Base-by-base conservation (phyloP, 768 basidiomycete genomes). In the Mycena galericulata region DNA sequence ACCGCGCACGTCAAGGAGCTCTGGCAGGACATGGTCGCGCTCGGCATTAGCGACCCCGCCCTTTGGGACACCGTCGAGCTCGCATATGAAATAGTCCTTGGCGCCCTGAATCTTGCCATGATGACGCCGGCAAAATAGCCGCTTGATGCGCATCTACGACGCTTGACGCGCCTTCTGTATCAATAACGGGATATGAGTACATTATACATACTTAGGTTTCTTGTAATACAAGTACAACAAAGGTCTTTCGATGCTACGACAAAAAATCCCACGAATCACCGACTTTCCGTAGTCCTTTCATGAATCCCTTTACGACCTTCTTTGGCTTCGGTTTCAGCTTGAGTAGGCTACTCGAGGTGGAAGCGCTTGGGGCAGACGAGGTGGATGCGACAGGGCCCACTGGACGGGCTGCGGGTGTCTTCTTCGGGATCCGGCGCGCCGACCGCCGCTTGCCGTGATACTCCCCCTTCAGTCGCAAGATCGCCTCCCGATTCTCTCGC, bases 21-120 rank as follows among this genome's bases (percentile, higher is more conserved):
- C 24, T 96, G 93, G 93, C 88, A 90, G 71, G 92, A 94, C 75
- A 88, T 89, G 74, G 90, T 89, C 56, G 87, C 89, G 14, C 88
- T 95, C 41, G 94, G 94, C 24, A 75, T 95, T 9, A 85, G 86
- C 70, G 92, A 94, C 72, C 84, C 87, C 40, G 88, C 90, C 62
- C 81, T 95, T 40, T 96, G 94, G 94, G 88, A 89, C 60, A 88
- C 88, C 34, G 81, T 96, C 71, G 90, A 94, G 72, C 86, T 91
- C 70, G 92, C 92, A 24, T 95, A 93, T 92, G 91, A 92, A 74
- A 85, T 94, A 73, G 84, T 93, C 47, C 83, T 88, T 47, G 86
- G 86, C 40, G 86, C 87, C 1, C 80, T 88, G 69, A 86, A 85
- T 73, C 74, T 86, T 54, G 85, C 85, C 38, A 83, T 56, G 32